A percentile compares a stretch with the other conserved stretches of the same genome.
Conservation (phyloP, 345 rosid species). For the Eucalyptus polyanthemos region DNA sequence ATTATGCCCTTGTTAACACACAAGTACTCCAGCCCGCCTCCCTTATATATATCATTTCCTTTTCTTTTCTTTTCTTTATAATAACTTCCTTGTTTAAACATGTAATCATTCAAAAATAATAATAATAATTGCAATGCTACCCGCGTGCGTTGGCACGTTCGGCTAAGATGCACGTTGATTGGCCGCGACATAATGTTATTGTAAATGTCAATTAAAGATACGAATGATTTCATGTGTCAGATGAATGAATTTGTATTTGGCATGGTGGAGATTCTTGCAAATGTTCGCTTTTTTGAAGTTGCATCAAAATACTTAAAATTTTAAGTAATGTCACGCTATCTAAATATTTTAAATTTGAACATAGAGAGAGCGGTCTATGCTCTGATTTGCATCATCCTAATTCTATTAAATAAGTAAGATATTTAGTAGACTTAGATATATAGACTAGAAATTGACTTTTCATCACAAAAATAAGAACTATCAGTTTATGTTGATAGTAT, state of each 20-base stretch:
- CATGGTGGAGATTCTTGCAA: neutral
- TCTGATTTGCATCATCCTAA: neutral
- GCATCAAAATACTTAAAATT: neutral
- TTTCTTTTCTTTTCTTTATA: too few relatives aligned
- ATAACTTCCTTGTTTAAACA: neutral
- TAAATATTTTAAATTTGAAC: too few relatives aligned
- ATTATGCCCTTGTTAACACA: too few relatives aligned
- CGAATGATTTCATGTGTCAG: neutral
- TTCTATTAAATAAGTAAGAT: neutral
- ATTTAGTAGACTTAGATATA: neutral
- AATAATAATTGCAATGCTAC: neutral
- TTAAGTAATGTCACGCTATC: neutral
- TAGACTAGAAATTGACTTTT: neutral
- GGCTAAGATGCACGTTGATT: neutral
- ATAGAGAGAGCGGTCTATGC: neutral
- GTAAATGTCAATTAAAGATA: neutral
- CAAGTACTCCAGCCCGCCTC: too few relatives aligned
- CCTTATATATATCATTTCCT: too few relatives aligned
- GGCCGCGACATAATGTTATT: neutral
- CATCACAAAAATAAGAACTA: neutral
- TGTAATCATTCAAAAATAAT: neutral
- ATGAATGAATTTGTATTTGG: neutral
- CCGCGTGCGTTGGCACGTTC: accelerated
- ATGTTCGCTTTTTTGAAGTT: neutral
- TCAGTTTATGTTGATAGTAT: too few relatives aligned